Evolutionary conservation across 495 filamentous ascomycete genomes (phyloP).

Genomic region (Hypoxylon intermedium): DNA sequence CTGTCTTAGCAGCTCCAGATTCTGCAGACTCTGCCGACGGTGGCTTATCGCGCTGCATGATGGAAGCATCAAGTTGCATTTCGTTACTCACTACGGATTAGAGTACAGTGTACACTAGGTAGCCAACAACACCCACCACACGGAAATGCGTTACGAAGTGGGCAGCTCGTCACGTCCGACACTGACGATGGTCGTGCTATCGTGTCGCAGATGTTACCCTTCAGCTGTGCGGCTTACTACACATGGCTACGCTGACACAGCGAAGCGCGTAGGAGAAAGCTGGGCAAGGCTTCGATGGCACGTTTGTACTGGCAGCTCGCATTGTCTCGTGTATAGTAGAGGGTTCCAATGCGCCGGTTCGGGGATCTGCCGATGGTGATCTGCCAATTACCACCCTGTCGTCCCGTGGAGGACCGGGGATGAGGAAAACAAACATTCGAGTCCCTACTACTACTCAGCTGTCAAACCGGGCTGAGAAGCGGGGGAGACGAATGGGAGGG

Average conservation of each 20-base stretch:
- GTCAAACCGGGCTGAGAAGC: constrained; percentile 7
- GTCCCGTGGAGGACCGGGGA: constrained; percentile 17
- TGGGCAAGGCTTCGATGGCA: constrained; percentile 11
- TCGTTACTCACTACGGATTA: constrained; percentile 10
- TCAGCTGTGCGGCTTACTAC: constrained; percentile 21
- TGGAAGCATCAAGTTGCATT: constrained; percentile 13
- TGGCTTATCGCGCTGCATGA: constrained; percentile 6
- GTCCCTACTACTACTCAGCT: background rate
- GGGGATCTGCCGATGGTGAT: constrained; percentile 28
- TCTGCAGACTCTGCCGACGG: constrained; percentile 5
- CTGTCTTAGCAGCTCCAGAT: too few species aligned
- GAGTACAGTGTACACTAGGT: too few species aligned
- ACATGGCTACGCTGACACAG: background rate
- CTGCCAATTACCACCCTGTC: too few species aligned
- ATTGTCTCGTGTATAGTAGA: constrained; percentile 6
- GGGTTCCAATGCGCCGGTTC: constrained; percentile 7
- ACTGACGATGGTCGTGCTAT: too few species aligned
- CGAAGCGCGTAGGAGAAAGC: background rate
- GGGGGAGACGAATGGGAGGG: constrained; percentile 3
- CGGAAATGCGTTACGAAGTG: constrained; percentile 22
- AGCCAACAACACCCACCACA: background rate
- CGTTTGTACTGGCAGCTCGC: background rate
- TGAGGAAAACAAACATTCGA: constrained; percentile 30
- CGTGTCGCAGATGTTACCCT: constrained; percentile 10
- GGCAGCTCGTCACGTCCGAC: constrained; percentile 22